Base-by-base conservation (phyloP, 495 filamentous ascomycete genomes). In the Lichenothelia convexa region DNA sequence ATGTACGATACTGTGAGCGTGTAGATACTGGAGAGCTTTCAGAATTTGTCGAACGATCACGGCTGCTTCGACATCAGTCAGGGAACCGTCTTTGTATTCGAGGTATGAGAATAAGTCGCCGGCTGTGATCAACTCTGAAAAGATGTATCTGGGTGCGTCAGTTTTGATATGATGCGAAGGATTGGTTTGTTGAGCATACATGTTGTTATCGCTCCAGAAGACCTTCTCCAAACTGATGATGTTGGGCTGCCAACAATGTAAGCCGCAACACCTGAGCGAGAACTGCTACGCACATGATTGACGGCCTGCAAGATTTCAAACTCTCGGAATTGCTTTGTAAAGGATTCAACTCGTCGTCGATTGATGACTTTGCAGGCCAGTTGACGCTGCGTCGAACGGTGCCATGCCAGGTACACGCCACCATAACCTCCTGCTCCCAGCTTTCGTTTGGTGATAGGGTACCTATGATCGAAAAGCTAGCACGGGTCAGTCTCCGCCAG, bases 31-130 rank as follows among this genome's bases (percentile, higher is more conserved):
- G 18, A 79, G 43, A 8, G 71, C 75, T 37, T 69, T 63, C 2
- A 74, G 51, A 11, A 78, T 49, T 43, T 80, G 75, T 38, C 61
- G 62, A 5, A 67, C 53, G 26, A 79, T 65, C 9, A 66, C 50
- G 23, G 66, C 66, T 21, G 63, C 60, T 35, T 76, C 63, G 2
- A 60, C 57, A 27, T 73, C 68, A 9, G 35, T 32, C 1, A 78
- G 55, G 5, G 21, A n/a, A 2, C 59, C 57, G 15, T 58, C 55
- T 36, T 59, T 68, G 30, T 50, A 56, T 17, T 65, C 59, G 29
- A 77, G 47, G 38, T 67, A 75, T 1, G 73, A 75, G 45, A 70
- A 69, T 3, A 80, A 57, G 51, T 80, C 75, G 18, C 75, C 75
- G 1, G 61, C 70, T 4, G 73, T 67, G 16, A 77, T 39, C 8